Conservation (phyloP, 495 filamentous ascomycete species). For the Penicillium parvum region DNA sequence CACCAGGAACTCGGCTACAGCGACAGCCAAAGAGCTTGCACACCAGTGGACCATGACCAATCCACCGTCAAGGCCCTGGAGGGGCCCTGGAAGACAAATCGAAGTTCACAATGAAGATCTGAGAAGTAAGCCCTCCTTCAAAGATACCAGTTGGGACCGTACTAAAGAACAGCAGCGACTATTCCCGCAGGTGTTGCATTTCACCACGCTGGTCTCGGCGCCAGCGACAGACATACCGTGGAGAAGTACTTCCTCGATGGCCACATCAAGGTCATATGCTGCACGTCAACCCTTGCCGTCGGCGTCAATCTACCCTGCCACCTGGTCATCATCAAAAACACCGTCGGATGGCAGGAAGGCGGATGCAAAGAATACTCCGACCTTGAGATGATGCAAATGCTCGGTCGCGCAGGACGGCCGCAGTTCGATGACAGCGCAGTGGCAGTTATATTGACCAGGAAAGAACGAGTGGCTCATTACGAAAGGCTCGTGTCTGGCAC, state of each 20-base stretch:
- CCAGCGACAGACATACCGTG: slow-evolving; percentile 62
- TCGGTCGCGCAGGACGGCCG: slow-evolving; percentile 86
- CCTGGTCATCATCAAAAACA: slow-evolving; percentile 90
- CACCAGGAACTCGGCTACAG: slow-evolving; percentile 71
- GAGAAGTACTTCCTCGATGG: slow-evolving; percentile 73
- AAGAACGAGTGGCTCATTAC: slow-evolving; percentile 64
- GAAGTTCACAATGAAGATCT: slow-evolving; percentile 62
- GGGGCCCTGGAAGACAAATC: slow-evolving; percentile 51
- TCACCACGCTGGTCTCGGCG: slow-evolving; percentile 85
- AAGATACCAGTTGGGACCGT: background rate
- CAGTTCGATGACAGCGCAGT: slow-evolving; percentile 86
- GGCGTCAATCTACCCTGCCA: slow-evolving; percentile 93
- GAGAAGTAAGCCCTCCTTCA: slow-evolving; percentile 33
- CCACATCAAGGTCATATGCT: slow-evolving; percentile 83
- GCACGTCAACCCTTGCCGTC: slow-evolving; percentile 89
- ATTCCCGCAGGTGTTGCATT: slow-evolving; percentile 76
- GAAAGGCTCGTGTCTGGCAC: slow-evolving; percentile 79
- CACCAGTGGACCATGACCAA: slow-evolving; percentile 58
- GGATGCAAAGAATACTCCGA: slow-evolving; percentile 76
- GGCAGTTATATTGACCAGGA: slow-evolving; percentile 81
- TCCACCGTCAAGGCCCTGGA: slow-evolving; percentile 62
- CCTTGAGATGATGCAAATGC: slow-evolving; percentile 97
- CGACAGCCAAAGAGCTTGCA: slow-evolving; percentile 70
- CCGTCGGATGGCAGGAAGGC: slow-evolving; percentile 63
- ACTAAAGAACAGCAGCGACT: slow-evolving; percentile 38